phyloP scores from a whole-genome alignment of 176 grass and related monocot species.

The Aechmea fasciata region DNA sequence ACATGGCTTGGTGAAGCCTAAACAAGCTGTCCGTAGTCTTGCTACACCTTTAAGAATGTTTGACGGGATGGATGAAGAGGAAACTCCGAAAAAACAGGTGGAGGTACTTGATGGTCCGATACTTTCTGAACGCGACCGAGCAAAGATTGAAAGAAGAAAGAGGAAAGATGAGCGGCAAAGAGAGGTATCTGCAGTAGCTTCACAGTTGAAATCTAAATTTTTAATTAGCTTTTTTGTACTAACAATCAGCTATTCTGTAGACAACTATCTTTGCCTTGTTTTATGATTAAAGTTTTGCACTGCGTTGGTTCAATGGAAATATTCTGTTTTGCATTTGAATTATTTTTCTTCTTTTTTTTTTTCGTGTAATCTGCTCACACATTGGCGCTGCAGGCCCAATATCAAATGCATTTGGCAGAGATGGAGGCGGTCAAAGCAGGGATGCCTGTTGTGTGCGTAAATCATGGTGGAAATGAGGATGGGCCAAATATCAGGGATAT shows the following conservation, averaged over 20 bases:
- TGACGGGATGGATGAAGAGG: conserved; percentile 74
- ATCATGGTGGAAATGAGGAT: conserved; percentile 42
- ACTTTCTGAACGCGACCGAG: conserved; percentile 70
- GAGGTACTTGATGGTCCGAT: conserved; percentile 72
- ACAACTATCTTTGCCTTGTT: not conserved
- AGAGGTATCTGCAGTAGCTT: conserved; percentile 36
- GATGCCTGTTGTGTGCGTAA: conserved; percentile 78
- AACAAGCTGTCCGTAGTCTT: conserved; percentile 64
- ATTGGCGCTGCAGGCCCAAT: conserved; percentile 61
- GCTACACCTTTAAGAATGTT: conserved; percentile 75
- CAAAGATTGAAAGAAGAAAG: conserved; percentile 79
- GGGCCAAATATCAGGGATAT: conserved; percentile 81
- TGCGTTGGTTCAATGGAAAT: not conserved
- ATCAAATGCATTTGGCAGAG: conserved; percentile 73
- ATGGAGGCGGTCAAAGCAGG: conserved; percentile 87
- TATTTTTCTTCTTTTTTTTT: not conserved
- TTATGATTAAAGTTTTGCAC: not conserved
- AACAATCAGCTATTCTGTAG: not conserved
- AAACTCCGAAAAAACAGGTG: conserved; percentile 49
- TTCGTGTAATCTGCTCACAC: not conserved
- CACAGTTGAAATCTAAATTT: not conserved
- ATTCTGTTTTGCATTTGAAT: not conserved
- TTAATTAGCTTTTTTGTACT: not conserved
- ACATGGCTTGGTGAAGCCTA: conserved; percentile 71
- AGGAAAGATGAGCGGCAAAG: conserved; percentile 93